Conservation (phyloP, 352 stramenopile genomes). For the Thraustochytrium sp. region DNA sequence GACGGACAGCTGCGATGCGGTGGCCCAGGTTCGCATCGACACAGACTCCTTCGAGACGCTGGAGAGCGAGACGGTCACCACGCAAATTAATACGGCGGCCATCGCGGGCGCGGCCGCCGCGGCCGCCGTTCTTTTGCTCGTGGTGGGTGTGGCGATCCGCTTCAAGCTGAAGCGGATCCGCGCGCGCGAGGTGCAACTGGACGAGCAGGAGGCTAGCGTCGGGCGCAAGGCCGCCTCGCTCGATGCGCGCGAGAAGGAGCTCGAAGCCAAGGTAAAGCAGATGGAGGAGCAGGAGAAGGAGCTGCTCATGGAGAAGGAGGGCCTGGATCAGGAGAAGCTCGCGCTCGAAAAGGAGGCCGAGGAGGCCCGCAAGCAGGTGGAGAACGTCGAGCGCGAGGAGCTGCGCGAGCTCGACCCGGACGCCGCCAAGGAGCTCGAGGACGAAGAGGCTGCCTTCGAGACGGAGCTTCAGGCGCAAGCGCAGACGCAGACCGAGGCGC, state of each 20-base stretch:
- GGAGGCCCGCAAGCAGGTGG: neutral
- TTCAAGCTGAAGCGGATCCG: neutral
- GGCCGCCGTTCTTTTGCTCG: neutral
- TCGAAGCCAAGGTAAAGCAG: neutral
- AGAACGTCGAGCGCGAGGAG: constrained; percentile 1
- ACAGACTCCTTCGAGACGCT: neutral
- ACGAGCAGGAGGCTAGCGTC: neutral
- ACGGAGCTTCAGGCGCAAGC: neutral
- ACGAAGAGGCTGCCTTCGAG: neutral
- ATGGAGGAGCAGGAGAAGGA: constrained; percentile 28
- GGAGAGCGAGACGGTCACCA: neutral
- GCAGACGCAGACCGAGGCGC: neutral
- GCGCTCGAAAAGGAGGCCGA: constrained; percentile 5
- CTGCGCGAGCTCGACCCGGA: constrained; percentile 25
- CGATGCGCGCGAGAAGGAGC: neutral
- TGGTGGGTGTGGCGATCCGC: neutral
- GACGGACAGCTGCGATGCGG: neutral
- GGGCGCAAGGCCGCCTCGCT: neutral
- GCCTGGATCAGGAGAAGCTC: neutral
- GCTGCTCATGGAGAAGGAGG: neutral
- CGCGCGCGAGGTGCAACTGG: neutral
- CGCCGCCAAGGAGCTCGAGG: neutral
- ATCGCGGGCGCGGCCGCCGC: neutral
- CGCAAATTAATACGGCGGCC: neutral
- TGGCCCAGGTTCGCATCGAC: neutral